Base-by-base conservation (phyloP, 2,329 filamentous ascomycete genomes). In the Botryotinia globosa region DNA sequence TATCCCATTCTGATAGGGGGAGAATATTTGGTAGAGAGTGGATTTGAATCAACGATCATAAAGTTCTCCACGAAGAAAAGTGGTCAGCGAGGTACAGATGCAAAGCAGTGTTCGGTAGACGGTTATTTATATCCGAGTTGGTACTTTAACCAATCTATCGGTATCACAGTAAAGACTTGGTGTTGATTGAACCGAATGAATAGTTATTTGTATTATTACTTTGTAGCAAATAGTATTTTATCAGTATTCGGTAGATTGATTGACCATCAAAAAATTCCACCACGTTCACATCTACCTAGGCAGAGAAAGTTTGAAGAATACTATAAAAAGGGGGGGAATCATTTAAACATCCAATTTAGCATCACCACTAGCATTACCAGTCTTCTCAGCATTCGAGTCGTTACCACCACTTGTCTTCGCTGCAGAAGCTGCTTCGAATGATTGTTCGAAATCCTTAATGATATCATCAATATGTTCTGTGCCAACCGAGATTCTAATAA, bases 391-490 rank as follows among this genome's bases (percentile, higher is more conserved):
- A 68, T 80, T 79, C 6, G 69, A 75, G n/a, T 73, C 72, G 42
- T 73, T 71, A 10, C 78, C 79, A 29, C 79, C 79, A 39, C 61
- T 76, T 1, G 78, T 79, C 73, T 75, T 78, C 14, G 86, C 82
- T 12, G 84, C 86, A 37, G 82, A 79, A 0, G 88, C 87, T 39
- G 88, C 86, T 80, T 89, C 87, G 83, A 98, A 97, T 0, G 93
- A 92, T 85, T 97, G 94, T 82, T 95, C 91, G 81, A 98, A 98
- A 83, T 98, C 95, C 78, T 90, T 92, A 80, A 97, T 96, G 79
- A 98, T 98, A 80, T 98, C 95, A 84, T 97, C 94, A 81, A 98
- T 97, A 82, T 98, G 94, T 85, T 98, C 95, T 0, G 92, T 97
- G 69, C 95, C 95, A 73, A 98, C 94, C 0, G 94, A 98, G 80